Base-by-base conservation (phyloP, 208 protist species). In the Histomonas meleagridis region DNA sequence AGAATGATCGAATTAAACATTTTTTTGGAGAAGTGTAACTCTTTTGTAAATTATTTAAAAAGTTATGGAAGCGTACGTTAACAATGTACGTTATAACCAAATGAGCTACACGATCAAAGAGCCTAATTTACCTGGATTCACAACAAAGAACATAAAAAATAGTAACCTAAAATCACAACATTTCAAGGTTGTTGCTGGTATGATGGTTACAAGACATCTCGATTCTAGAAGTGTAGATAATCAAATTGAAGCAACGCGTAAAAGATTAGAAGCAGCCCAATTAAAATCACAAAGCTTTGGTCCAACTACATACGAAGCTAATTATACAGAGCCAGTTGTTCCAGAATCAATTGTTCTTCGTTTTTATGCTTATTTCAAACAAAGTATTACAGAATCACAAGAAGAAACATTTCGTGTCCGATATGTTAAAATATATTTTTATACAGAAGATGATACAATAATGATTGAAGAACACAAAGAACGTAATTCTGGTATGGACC, bases 311-410 rank as follows among this genome's bases (percentile, higher is more conserved):
- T 65, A 65, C 38, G 35, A 26, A n/a, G 46, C 76, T 12, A 46
- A 86, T 86, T 46, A 51, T 55, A 12, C 51, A 32, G 40, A 43
- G 55, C 51, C 32, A 12, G 43, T 55, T 32, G 49, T 40, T 43
- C 55, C 35, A 9, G 86, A 70, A 60, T 14, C 38, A 18, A 43
- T 48, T 92, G 96, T 97, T 26, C 95, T 99, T 46, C 95, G 97
- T 90, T 99, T 98, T 93, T 97, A 97, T 92, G 97, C 94, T 38
- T 98, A 96, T 94, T 98, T 98, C 94, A 93, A 96, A 43, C 97
- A 98, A 94, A 93, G 94, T 18, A 96, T 99, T 49, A 93, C 95
- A 62, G 97, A 98, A 92, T 97, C 95, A 91, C 92, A 90, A 1
- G 62, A 96, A 0, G 97, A 99, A 93, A 93, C 93, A 57, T 94